These are phyloP conservation scores for Penicillium lagena DNA, from an alignment of 495 filamentous ascomycete genomes.

Conservation along the genomic window DNA sequence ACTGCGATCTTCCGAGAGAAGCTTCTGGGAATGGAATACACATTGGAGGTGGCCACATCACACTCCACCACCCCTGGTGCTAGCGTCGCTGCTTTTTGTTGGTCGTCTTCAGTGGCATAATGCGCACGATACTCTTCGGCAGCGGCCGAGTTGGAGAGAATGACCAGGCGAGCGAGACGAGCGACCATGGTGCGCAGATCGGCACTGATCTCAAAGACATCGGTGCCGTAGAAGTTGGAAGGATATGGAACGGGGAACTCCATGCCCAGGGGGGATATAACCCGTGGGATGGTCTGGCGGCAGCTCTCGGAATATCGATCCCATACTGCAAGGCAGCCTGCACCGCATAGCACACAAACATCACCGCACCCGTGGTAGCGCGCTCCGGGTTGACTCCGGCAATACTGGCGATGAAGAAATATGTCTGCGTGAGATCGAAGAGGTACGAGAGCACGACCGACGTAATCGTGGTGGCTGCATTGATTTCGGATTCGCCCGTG, in stretches of 20 bases:
- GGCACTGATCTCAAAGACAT: slow-evolving; percentile 69
- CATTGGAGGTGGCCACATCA: slow-evolving; percentile 64
- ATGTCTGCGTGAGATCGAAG: slow-evolving; percentile 64
- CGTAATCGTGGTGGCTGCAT: slow-evolving; percentile 58
- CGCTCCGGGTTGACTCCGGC: slow-evolving; percentile 65
- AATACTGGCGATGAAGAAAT: slow-evolving; percentile 68
- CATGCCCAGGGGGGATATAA: slow-evolving; percentile 57
- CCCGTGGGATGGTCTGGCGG: slow-evolving; percentile 58
- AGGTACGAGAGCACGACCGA: slow-evolving; percentile 49
- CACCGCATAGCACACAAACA: slow-evolving; percentile 61
- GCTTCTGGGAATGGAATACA: too few relatives aligned
- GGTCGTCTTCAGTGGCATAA: slow-evolving; percentile 37
- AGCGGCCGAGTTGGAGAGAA: slow-evolving; percentile 45
- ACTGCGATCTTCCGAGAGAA: too few relatives aligned
- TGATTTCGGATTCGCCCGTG: slow-evolving; percentile 61
- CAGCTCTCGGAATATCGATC: slow-evolving; percentile 64
- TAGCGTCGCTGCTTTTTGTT: slow-evolving; percentile 46
- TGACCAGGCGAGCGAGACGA: slow-evolving; percentile 47
- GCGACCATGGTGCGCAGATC: slow-evolving; percentile 52
- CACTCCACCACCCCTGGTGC: slow-evolving; percentile 56
- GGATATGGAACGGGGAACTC: slow-evolving; percentile 53
- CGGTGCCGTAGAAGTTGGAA: slow-evolving; percentile 61
- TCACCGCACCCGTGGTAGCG: slow-evolving; percentile 55
- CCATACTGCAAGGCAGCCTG: slow-evolving; percentile 73
- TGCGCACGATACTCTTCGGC: slow-evolving; percentile 53